A percentile compares a stretch with the other conserved stretches of the same genome.
These are phyloP conservation scores for Fistulifera solaris DNA, from an alignment of 108 stramenopile species.

Conservation along the genomic window DNA sequence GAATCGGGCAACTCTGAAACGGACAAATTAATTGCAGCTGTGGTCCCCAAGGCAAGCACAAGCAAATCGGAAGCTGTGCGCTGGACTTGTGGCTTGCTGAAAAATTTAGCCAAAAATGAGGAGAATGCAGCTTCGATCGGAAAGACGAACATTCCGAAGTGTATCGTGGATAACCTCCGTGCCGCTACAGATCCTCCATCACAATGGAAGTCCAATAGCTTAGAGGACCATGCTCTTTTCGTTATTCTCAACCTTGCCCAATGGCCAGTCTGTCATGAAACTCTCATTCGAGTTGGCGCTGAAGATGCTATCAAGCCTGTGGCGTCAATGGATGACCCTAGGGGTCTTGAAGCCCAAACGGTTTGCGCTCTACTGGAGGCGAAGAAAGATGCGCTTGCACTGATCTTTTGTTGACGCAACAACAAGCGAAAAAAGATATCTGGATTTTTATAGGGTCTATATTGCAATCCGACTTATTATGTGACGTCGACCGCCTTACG, in stretches of 20 bases:
- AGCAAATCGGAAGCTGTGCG: constrained; percentile 87
- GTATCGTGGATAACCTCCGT: constrained; percentile 76
- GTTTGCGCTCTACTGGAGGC: constrained; percentile 82
- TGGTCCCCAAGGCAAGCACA: constrained; percentile 69
- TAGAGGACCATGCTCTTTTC: constrained; percentile 83
- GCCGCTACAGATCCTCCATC: constrained; percentile 74
- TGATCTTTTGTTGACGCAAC: too few species aligned
- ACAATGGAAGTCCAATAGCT: constrained; percentile 80
- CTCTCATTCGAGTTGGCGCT: constrained; percentile 78
- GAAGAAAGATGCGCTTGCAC: constrained; percentile 62
- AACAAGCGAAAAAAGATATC: too few species aligned
- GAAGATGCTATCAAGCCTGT: constrained; percentile 84
- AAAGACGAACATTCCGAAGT: constrained; percentile 82
- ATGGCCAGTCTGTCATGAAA: constrained; percentile 70
- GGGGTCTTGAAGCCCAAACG: constrained; percentile 88
- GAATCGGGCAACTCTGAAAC: too few species aligned
- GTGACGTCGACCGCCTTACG: too few species aligned
- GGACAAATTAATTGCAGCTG: too few species aligned
- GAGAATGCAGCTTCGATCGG: constrained; percentile 79
- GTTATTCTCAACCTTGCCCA: constrained; percentile 84
- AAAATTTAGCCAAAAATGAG: constrained; percentile 83
- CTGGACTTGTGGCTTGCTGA: constrained; percentile 90
- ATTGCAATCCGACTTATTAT: too few species aligned
- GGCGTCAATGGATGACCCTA: constrained; percentile 79
- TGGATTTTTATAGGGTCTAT: too few species aligned